phyloP scores from a whole-genome alignment of 768 basidiomycete genomes.

The Suillus paluster region DNA sequence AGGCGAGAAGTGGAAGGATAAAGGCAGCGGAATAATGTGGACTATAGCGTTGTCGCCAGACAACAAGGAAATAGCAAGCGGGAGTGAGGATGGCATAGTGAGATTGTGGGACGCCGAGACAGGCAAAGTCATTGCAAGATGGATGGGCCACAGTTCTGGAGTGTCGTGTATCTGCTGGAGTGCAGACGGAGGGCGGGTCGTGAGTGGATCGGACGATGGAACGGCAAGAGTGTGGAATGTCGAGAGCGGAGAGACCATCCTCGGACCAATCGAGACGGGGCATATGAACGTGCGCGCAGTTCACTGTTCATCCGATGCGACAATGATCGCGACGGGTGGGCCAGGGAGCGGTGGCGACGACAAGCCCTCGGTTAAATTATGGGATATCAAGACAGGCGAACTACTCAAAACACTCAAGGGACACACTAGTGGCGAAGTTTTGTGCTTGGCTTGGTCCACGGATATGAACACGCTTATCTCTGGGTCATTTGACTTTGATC shows the following conservation, averaged over 20 bases:
- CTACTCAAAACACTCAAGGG: not conserved
- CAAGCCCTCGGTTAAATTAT: not conserved
- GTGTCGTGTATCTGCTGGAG: not conserved
- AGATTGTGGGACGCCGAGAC: not conserved
- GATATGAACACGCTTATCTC: not conserved
- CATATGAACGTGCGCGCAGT: not conserved
- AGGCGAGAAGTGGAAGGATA: not conserved
- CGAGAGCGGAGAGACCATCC: not conserved
- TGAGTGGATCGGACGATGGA: not conserved
- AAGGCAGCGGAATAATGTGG: not conserved
- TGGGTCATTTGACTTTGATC: not conserved
- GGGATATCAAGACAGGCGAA: not conserved
- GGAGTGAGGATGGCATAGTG: not conserved
- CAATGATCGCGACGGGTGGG: not conserved
- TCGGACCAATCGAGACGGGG: not conserved
- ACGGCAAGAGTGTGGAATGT: not conserved
- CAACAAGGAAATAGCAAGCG: not conserved
- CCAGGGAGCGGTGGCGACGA: not conserved
- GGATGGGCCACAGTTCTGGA: not conserved
- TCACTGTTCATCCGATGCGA: conserved; percentile 1
- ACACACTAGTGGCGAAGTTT: not conserved
- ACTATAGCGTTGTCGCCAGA: not conserved
- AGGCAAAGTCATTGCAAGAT: not conserved
- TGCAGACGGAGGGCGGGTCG: not conserved
- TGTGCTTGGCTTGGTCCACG: not conserved